phyloP scores from a whole-genome alignment of 148 eudicot species.

The Rhododendron ovatum region DNA sequence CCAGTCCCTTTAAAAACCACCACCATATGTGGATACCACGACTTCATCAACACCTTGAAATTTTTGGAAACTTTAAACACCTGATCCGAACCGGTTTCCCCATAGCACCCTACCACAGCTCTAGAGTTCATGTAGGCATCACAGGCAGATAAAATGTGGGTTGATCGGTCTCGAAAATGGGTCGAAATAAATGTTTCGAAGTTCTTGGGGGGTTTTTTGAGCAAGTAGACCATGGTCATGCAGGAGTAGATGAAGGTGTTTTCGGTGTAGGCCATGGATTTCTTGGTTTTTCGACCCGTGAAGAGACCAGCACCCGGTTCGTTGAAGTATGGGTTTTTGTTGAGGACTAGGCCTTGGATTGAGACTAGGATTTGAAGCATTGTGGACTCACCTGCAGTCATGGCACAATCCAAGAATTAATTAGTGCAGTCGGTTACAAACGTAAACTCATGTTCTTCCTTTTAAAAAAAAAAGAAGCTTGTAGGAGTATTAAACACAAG shows the following conservation, averaged over 20 bases:
- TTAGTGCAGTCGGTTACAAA: no score
- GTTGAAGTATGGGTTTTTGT: constrained; percentile 66
- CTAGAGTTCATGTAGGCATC: constrained; percentile 31
- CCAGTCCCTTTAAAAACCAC: constrained; percentile 17
- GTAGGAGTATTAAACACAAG: neutral
- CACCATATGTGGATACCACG: constrained; percentile 23
- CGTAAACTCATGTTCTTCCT: no score
- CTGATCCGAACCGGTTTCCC: neutral
- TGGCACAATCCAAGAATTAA: neutral
- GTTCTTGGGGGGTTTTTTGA: constrained; percentile 37
- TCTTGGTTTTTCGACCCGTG: constrained; percentile 20
- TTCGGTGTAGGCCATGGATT: constrained; percentile 42
- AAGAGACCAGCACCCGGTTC: constrained; percentile 38
- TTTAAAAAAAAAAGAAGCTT: no score
- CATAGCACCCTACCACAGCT: constrained; percentile 26
- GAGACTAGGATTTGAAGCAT: constrained; percentile 70
- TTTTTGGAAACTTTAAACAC: neutral
- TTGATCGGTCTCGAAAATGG: constrained; percentile 37
- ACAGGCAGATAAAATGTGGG: constrained; percentile 33
- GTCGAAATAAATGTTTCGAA: constrained; percentile 36
- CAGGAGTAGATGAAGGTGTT: constrained; percentile 40
- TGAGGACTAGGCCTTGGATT: constrained; percentile 76
- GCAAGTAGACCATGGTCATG: constrained; percentile 46
- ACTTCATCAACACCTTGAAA: constrained; percentile 24
- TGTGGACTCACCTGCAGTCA: constrained; percentile 30